phyloP scores from a whole-genome alignment of 78 protist genomes.

The Pigoraptor vietnamica region DNA sequence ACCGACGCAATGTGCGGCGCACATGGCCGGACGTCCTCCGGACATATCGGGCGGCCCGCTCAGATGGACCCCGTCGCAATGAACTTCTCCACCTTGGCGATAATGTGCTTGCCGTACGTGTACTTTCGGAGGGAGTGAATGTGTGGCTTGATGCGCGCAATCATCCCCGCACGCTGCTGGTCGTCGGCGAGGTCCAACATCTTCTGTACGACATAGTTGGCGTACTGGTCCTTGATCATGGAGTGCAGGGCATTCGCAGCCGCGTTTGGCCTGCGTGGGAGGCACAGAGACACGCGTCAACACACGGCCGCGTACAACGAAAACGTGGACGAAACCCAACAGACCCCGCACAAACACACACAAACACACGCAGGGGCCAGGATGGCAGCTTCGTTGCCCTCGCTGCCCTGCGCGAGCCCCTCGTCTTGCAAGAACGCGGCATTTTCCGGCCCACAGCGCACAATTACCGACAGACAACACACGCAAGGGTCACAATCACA shows the following conservation, averaged over 20 bases:
- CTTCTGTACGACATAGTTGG: constrained; percentile 91
- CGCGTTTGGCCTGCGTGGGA: constrained; percentile 20
- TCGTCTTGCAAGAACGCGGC: too few relatives aligned
- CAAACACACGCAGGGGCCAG: too few relatives aligned
- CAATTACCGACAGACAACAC: not conserved
- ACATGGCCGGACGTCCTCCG: not conserved
- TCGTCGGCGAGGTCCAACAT: constrained; percentile 65
- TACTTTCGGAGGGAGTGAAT: constrained; percentile 52
- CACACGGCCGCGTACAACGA: not conserved
- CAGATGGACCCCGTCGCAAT: not conserved
- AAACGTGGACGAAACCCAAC: too few relatives aligned
- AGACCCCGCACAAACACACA: constrained; percentile 3
- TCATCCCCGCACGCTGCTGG: constrained; percentile 6
- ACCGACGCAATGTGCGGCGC: too few relatives aligned
- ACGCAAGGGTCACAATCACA: not conserved
- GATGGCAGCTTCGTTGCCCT: too few relatives aligned
- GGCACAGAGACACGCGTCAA: not conserved
- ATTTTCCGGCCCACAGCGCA: too few relatives aligned
- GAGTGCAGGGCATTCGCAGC: not conserved
- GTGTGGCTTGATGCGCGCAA: constrained; percentile 24
- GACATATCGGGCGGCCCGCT: not conserved
- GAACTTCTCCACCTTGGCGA: constrained; percentile 74
- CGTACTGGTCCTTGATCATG: constrained; percentile 85
- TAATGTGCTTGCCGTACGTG: constrained; percentile 90
- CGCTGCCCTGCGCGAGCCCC: too few relatives aligned